These are phyloP conservation scores for Beauveria caledonica DNA, from an alignment of 2,329 filamentous ascomycete genomes.

Conservation along the genomic window DNA sequence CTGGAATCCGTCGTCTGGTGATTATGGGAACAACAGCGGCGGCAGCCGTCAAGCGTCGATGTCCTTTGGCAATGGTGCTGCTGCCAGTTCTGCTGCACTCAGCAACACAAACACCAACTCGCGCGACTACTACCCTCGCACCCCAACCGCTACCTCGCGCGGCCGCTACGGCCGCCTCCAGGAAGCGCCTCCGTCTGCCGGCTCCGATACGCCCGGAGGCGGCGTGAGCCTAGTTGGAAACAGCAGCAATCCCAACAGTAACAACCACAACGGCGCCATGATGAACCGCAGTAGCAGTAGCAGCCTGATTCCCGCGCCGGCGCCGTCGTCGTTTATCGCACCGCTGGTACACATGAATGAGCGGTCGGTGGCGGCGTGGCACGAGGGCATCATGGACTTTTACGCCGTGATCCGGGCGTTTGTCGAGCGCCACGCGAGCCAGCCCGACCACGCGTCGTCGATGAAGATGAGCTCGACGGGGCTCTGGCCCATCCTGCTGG, in stretches of 20 bases:
- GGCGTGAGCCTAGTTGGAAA: background rate
- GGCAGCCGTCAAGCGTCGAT: background rate
- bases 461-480: slow-evolving; percentile 21
- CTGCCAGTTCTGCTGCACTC: slow-evolving; percentile 11
- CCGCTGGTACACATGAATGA: slow-evolving; percentile 30
- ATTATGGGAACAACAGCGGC: slow-evolving; percentile 15
- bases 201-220: slow-evolving; percentile 4
- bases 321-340: slow-evolving; percentile 12
- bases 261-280: slow-evolving; percentile 8
- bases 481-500: slow-evolving; percentile 29
- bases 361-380: slow-evolving; percentile 25
- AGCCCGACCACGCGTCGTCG: slow-evolving; percentile 22
- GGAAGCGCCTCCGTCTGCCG: slow-evolving; percentile 13
- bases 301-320: background rate
- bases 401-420: slow-evolving; percentile 28
- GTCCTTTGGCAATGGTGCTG: background rate
- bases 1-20: slow-evolving; percentile 18
- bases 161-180: slow-evolving; percentile 24
- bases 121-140: slow-evolving; percentile 22
- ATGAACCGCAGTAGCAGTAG: slow-evolving; percentile 12
- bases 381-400: slow-evolving; percentile 29
- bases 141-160: slow-evolving; percentile 20
- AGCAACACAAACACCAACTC: slow-evolving; percentile 17
- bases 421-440: slow-evolving; percentile 26
- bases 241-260: background rate